These are phyloP conservation scores for Oryza longistaminata DNA, from an alignment of 176 grass and related monocot genomes.

Conservation along the genomic window DNA sequence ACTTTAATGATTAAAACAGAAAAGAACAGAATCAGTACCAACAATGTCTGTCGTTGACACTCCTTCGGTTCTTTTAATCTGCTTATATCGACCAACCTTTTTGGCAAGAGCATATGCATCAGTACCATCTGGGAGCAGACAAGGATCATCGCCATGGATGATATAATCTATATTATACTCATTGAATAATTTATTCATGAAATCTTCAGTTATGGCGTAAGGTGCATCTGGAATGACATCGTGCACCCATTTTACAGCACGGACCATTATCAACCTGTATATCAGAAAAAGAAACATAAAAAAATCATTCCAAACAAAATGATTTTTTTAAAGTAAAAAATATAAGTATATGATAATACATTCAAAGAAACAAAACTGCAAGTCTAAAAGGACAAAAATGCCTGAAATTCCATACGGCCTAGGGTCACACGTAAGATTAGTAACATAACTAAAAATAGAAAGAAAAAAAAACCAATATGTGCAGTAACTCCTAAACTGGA, in stretches of 20 bases:
- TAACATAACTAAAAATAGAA: neutral
- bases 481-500: neutral
- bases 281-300: neutral
- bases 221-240: slow-evolving; percentile 89
- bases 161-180: slow-evolving; percentile 98
- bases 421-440: neutral
- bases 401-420: neutral
- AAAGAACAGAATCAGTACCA: slow-evolving; percentile 51
- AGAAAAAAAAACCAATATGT: neutral
- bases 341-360: neutral
- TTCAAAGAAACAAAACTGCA: slow-evolving; percentile 2
- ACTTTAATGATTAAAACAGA: slow-evolving; percentile 7
- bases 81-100: slow-evolving; percentile 94
- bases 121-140: slow-evolving; percentile 84
- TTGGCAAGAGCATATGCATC: slow-evolving; percentile 93
- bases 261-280: slow-evolving; percentile 84
- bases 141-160: slow-evolving; percentile 97
- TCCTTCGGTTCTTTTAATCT: slow-evolving; percentile 93
- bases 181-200: slow-evolving; percentile 87
- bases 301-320: neutral
- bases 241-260: slow-evolving; percentile 88
- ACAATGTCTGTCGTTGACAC: slow-evolving; percentile 92
- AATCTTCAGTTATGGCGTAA: slow-evolving; percentile 92
- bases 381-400: neutral
- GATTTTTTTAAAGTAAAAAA: neutral